A percentile compares a stretch with the other conserved stretches of the same genome.
Evolutionary conservation across 78 protist genomes (phyloP).

Genomic region (Thecamonas trahens): DNA sequence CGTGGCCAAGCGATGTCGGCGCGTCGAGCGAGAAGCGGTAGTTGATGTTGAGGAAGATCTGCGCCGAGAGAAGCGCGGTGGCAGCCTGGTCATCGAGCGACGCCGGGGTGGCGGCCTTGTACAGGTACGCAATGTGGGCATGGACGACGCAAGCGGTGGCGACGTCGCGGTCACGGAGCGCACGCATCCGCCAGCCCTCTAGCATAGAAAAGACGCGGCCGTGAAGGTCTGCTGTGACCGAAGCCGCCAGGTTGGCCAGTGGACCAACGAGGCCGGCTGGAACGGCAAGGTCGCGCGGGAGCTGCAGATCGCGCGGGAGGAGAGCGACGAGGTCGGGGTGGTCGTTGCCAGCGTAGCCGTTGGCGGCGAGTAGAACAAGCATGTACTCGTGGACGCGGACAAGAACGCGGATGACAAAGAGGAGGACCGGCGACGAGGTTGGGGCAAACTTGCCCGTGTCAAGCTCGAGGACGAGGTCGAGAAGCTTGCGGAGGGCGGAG

Average conservation of each 20-base stretch:
- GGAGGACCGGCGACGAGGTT: background rate
- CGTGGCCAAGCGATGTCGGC: too few species aligned
- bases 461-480: background rate
- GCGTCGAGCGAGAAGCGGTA: background rate
- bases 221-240: background rate
- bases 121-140: conserved; percentile 11
- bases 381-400: background rate
- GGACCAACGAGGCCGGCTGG: too few species aligned
- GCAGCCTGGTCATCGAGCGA: too few species aligned
- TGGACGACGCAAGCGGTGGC: background rate
- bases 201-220: conserved; percentile 5
- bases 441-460: background rate
- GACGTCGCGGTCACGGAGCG: background rate
- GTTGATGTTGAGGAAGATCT: conserved; percentile 5
- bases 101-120: background rate
- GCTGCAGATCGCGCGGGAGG: too few species aligned
- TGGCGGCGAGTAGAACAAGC: too few species aligned
- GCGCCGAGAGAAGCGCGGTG: background rate
- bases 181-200: conserved; percentile 4
- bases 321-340: too few species aligned
- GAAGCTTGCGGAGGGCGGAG: conserved; percentile 4
- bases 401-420: background rate
- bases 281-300: too few species aligned
- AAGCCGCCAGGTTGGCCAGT: too few species aligned
- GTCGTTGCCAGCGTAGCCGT: too few species aligned